phyloP scores from a whole-genome alignment of 2,329 filamentous ascomycete species.

The Ophiocordyceps robertsii region DNA sequence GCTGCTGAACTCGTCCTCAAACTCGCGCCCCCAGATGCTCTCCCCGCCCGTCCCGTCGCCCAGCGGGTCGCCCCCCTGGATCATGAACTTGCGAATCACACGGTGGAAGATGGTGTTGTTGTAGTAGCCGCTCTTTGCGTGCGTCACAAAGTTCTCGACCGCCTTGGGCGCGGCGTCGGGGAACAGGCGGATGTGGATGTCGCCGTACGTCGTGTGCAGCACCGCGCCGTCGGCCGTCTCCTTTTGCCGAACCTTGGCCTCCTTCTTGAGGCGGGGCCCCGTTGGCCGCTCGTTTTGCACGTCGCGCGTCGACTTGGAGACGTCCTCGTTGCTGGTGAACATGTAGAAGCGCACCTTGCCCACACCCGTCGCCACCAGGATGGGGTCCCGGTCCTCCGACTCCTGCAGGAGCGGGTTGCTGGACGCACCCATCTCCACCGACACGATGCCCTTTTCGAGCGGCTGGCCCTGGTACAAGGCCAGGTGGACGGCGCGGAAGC shows the following conservation, averaged over 20 bases:
- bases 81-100: slow-evolving; percentile 98
- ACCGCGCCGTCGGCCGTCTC: slow-evolving; percentile 70
- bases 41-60: slow-evolving; percentile 81
- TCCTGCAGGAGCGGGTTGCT: slow-evolving; percentile 87
- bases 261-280: slow-evolving; percentile 42
- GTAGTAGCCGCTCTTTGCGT: slow-evolving; percentile 83
- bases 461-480: slow-evolving; percentile 89
- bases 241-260: slow-evolving; percentile 37
- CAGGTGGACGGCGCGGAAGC: slow-evolving; percentile 70
- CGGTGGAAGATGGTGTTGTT: slow-evolving; percentile 97
- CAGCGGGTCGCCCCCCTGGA: slow-evolving; percentile 89
- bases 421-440: slow-evolving; percentile 93
- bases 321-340: slow-evolving; percentile 82
- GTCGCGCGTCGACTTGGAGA: slow-evolving; percentile 75
- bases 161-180: slow-evolving; percentile 86
- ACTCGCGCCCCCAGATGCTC: slow-evolving; percentile 88
- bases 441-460: slow-evolving; percentile 84
- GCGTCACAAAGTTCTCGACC: slow-evolving; percentile 94
- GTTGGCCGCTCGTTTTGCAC: slow-evolving; percentile 90
- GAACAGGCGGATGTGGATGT: slow-evolving; percentile 87
- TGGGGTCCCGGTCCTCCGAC: slow-evolving; percentile 80
- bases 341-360: slow-evolving; percentile 93
- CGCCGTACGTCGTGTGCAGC: slow-evolving; percentile 85
- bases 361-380: slow-evolving; percentile 70
- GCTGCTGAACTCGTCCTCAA: slow-evolving; percentile 86